phyloP scores from a whole-genome alignment of 2,329 filamentous ascomycete genomes.

The Beauveria pseudobassiana region DNA sequence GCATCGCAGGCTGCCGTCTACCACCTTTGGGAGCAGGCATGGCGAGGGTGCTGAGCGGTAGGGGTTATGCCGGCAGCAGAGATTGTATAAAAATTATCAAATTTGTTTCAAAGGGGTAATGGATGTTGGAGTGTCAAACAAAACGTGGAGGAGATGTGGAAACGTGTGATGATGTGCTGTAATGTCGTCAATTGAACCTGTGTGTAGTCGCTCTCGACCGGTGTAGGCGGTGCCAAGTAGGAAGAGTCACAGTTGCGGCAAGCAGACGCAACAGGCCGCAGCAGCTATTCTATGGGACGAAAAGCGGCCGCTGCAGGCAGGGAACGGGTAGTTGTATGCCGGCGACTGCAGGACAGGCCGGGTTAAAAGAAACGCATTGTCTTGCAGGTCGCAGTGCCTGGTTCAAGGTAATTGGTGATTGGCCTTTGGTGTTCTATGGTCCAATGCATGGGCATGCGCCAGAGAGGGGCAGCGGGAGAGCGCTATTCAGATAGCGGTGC shows the following conservation, averaged over 20 bases:
- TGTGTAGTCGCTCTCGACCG: background rate
- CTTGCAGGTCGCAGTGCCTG: slow-evolving; percentile 5
- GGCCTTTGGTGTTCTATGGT: slow-evolving; percentile 4
- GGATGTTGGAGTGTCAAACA: background rate
- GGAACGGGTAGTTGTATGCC: background rate
- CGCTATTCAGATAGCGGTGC: slow-evolving; percentile 1
- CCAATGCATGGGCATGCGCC: slow-evolving; percentile 11
- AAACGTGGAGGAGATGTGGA: background rate
- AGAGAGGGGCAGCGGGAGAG: slow-evolving; percentile 5
- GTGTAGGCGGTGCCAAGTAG: background rate
- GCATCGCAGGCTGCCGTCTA: slow-evolving; percentile 33
- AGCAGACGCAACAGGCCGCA: background rate
- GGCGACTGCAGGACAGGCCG: background rate
- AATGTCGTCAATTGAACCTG: background rate
- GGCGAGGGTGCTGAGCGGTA: background rate
- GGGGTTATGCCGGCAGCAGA: background rate
- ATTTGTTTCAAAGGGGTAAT: background rate
- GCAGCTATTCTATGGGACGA: background rate
- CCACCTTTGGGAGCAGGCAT: slow-evolving; percentile 27
- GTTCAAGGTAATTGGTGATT: slow-evolving; percentile 7
- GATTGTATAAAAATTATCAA: background rate
- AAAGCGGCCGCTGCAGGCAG: background rate
- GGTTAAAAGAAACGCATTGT: slow-evolving; percentile 1
- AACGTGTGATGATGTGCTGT: background rate
- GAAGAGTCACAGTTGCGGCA: background rate